Base-by-base conservation (phyloP, 306 rosid genomes). In the Castanopsis chinensis region DNA sequence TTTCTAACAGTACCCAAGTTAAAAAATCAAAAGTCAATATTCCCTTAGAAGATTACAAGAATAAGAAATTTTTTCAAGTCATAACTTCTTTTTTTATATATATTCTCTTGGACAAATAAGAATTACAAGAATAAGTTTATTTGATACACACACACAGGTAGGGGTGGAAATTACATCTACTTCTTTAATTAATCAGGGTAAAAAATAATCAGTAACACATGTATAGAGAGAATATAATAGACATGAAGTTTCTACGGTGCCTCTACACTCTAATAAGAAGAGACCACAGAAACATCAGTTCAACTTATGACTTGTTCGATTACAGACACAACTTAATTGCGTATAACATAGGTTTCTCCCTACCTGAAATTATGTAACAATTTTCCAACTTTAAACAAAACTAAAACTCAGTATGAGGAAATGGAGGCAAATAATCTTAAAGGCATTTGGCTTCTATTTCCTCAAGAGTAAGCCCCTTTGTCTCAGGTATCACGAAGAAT, bases 391-490 rank as follows among this genome's bases (percentile, higher is more conserved):
- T 18, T 4, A 64, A 20, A 18, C 21, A 72, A 55, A 27, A 6
- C 41, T 30, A 64, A 64, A 64, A 30, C 35, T 57, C 76, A 56
- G 23, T 60, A 27, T 2, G 30, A 32, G 45, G 74, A 45, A 19
- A 63, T 67, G 45, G 58, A 13, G 69, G 80, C 9, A 74, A 80
- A 71, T 37, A 52, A 45, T 61, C 68, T 79, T 79, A 80, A 10
- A 94, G 88, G 77, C 99, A 93, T 73, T 80, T 90, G 81, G 89
- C 90, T 60, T 95, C 99, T 45, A 95, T 93, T 91, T 95, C 99
- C 86, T 95, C 99, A 0, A 95, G 99, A 30, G 98, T 91, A 28
- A 95, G 99, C 54, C 99, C 99, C 81, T 95, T 95, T 14, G 99
- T 95, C 90, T 95, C 97, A 6, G 99, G 99, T 54, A 95, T 76